Evolutionary conservation across 352 stramenopile species (phyloP).

Genomic region (Pythium guiyangense): DNA sequence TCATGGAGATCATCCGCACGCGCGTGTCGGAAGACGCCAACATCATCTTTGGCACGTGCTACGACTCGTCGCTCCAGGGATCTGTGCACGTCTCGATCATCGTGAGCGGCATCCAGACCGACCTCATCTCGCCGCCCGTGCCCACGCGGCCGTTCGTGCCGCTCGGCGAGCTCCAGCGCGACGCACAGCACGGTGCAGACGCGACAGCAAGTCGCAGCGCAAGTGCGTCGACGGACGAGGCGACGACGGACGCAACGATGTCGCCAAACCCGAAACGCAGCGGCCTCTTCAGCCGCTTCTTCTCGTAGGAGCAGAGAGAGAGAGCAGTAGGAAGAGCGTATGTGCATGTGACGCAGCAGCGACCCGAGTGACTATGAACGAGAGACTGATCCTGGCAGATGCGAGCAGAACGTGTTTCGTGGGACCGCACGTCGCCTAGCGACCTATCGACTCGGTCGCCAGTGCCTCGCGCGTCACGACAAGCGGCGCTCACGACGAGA

Average conservation of each 20-base stretch:
- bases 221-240: slow-evolving; percentile 2
- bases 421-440: too few relatives aligned
- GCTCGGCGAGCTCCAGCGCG: slow-evolving; percentile 36
- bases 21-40: slow-evolving; percentile 80
- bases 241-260: slow-evolving; percentile 11
- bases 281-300: slow-evolving; percentile 69
- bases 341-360: background rate
- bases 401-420: background rate
- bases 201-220: slow-evolving; percentile 6
- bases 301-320: slow-evolving; percentile 39
- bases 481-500: slow-evolving; percentile 20
- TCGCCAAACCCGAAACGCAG: slow-evolving; percentile 19
- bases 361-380: background rate
- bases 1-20: slow-evolving; percentile 85
- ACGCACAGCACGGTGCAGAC: slow-evolving; percentile 17
- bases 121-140: slow-evolving; percentile 77
- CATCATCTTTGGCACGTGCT: slow-evolving; percentile 89
- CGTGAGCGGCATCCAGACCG: slow-evolving; percentile 84
- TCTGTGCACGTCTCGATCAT: slow-evolving; percentile 88
- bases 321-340: background rate
- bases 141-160: slow-evolving; percentile 36
- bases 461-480: too few relatives aligned
- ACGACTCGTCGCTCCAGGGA: slow-evolving; percentile 75
- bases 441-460: too few relatives aligned
- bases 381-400: too few relatives aligned